A percentile compares a stretch with the other conserved stretches of the same genome.
Evolutionary conservation across 2,329 filamentous ascomycete species (phyloP).

Genomic region (Alternaria sp.): DNA sequence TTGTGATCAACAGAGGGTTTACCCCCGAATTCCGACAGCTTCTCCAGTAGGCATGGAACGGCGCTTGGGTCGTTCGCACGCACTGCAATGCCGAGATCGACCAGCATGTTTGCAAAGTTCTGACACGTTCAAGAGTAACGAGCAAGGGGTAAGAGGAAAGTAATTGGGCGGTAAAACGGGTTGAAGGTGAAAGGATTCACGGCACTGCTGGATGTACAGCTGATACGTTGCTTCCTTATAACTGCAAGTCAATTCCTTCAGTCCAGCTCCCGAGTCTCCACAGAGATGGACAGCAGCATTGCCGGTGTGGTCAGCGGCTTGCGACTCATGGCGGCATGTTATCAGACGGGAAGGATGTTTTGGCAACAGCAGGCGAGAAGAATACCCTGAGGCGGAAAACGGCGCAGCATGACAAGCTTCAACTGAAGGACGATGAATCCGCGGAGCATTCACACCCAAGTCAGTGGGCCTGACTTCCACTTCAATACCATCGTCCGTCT

Average conservation of each 20-base stretch:
- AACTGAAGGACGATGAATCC: neutral
- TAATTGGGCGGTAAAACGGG: neutral
- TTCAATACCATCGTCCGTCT: neutral
- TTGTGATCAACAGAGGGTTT: neutral
- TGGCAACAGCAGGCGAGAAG: neutral
- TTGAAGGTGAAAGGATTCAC: neutral
- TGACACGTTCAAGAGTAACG: neutral
- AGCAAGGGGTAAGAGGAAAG: neutral
- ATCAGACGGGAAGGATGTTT: neutral
- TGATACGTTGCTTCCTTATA: neutral
- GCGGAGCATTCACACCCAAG: neutral
- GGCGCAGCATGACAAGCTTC: neutral
- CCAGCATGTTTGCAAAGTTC: neutral
- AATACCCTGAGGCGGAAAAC: neutral
- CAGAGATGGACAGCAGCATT: neutral
- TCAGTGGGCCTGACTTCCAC: neutral
- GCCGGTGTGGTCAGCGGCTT: neutral
- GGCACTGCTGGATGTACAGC: neutral
- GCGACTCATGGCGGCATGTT: neutral
- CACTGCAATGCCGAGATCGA: neutral
- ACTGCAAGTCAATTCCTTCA: neutral
- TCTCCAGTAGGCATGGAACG: neutral
- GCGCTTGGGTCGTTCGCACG: neutral
- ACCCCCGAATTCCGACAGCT: neutral
- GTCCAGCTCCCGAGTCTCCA: neutral